Base-by-base conservation (phyloP, 116 monocot species). In the Zostera marina region DNA sequence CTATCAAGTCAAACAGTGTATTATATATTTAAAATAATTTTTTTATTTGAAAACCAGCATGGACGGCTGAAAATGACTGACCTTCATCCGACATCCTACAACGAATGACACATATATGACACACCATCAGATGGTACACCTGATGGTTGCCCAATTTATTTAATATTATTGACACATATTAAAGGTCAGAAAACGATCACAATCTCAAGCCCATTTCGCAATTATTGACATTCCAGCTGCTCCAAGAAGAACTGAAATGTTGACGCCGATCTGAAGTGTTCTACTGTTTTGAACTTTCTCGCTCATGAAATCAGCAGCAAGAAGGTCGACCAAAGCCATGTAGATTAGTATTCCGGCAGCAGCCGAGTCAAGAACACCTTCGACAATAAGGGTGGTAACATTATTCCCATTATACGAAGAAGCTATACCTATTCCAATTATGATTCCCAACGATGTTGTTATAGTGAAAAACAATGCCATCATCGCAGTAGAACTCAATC, bases 261-360 rank as follows among this genome's bases (percentile, higher is more conserved):
- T 10, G 7, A 32, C 24, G 0, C 6, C 11, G 1, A 32, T 0
- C n/a, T 56, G 56, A 56, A 56, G 56, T 39, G 56, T 64, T 23
- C 26, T 3, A 12, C 44, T 69, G 53, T 16, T 63, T 44, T 68
- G 68, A 63, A 61, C 44, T 17, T 65, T 73, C 11, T 49, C 61
- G 49, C 56, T 69, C 51, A 65, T 60, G 46, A 77, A 77, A 42
- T 77, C 77, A 0, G 72, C 62, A 3, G 77, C 72, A 44, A 77
- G 15, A 10, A 77, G 64, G 41, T 77, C 73, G 2, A 77, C 77
- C 0, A 77, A 57, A 0, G 77, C 64, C 77, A 73, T 77, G 62
- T 77, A 77, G 9, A 77, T 43, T 0, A 77, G 56, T 19, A 77
- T 77, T n/a, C 77, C 77, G 0, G 77, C 64, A 0, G 77, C 64